Base-by-base conservation (phyloP, 805 yeast genomes). In the Limtongia smithiae region DNA sequence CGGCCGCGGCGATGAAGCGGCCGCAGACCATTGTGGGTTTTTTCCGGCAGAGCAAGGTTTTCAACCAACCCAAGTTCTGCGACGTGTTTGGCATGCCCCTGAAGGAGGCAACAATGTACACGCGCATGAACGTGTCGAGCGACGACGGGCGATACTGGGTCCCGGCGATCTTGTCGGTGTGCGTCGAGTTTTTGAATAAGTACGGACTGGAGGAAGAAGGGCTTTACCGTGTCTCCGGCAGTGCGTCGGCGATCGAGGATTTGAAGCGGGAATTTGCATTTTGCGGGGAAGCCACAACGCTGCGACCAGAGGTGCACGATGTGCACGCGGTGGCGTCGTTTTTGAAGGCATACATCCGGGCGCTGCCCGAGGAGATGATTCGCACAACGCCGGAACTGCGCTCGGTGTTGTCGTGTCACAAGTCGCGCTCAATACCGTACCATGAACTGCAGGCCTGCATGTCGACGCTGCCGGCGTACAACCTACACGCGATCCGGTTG, bases 161-260 rank as follows among this genome's bases (percentile, higher is more conserved):
- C 11, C 58, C 62, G 3, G 47, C 62, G 3, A 15, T 59, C 21
- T 50, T 56, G 7, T 38, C 48, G 9, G 38, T 53, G 17, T 50
- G 60, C 46, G 46, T 59, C 3, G 57, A 49, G 36, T 61, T 50
- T 43, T 41, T 65, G 18, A 45, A 54, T 41, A 36, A 46, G 22
- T 38, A 62, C 30, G 66, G 64, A 3, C 39, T 65, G 11, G 35
- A 50, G 12, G 68, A 65, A 46, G 65, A 65, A 37, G 69, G 68
- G 3, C 36, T 65, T 1, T 65, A 64, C 48, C 46, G 69, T 37
- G 44, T 64, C 14, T 55, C 64, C 28, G 68, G 68, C 12, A 45
- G 64, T 22, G 51, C 52, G 2, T 44, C 50, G 9, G 59, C 57
- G 7, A 53, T 65, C 18, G 54, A 57, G 33, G 44, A 49, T 2